Base-by-base conservation (phyloP, 31 red algal species). In the Endocladia muricata region DNA sequence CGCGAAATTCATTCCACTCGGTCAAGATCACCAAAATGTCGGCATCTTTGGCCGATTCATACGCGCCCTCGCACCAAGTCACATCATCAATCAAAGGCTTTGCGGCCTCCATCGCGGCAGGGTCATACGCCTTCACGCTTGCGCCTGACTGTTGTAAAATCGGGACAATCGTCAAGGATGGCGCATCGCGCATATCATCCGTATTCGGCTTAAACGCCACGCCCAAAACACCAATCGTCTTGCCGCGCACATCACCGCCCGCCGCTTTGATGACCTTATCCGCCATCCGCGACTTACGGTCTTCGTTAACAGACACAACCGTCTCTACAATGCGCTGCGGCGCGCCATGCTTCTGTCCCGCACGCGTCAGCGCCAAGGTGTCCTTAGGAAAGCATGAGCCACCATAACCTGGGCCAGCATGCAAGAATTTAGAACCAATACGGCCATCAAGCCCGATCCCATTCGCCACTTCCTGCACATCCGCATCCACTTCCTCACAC, bases 321-420 rank as follows among this genome's bases (percentile, higher is more conserved):
- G 65, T 15, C 15, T 70, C 36, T 8, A 70, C 15, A 43, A 70
- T 37, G 33, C n/a, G 9, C 8, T 17, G n/a, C 5, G 8, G 13
- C 42, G 21, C 39, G 44, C 21, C 55, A 22, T 42, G 70, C 69
- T 88, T 40, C 32, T 88, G 31, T 2, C 61, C 84, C 11, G 32
- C 33, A 28, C 48, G 28, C 13, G 69, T 64, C 78, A 88, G 3
- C 9, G 84, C 84, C 15, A 68, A 43, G 32, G 62, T 70, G 51
- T 88, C 84, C 55, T 88, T 88, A 19, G 84, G 84, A 57, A 88
- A 72, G 52, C 84, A 88, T 30, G 58, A 72, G 28, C 84, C 84
- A 4, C 84, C 84, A 85, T 26, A 88, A 3, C 84, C 84, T 26
- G 48, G 41, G 36, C 84, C 84, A 3, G 84, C 64, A 41, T 86